Evolutionary conservation across 768 basidiomycete species (phyloP).

Genomic region (Mycena polygramma): DNA sequence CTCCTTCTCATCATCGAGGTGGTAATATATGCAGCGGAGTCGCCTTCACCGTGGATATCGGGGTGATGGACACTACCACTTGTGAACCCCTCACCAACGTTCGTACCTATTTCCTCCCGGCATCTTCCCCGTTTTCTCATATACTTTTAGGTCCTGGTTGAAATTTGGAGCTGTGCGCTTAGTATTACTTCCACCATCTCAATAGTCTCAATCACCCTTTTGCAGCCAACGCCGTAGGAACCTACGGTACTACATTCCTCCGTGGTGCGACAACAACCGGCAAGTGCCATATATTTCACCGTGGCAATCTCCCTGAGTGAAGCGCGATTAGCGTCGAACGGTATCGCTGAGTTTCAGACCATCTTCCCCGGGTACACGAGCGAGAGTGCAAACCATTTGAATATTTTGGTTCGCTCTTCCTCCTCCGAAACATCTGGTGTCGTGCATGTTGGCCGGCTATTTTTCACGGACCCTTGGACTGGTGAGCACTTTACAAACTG

Average conservation of each 20-base stretch:
- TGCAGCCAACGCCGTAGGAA: conserved; percentile 52
- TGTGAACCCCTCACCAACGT: conserved; percentile 52
- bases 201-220: background rate
- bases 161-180: conserved; percentile 49
- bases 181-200: background rate
- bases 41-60: conserved; percentile 52
- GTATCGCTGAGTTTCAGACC: conserved; percentile 55
- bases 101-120: background rate
- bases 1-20: background rate
- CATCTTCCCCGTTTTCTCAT: background rate
- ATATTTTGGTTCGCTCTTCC: conserved; percentile 49
- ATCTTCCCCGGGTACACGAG: conserved; percentile 54
- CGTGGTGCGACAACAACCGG: conserved; percentile 52
- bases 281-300: background rate
- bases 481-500: background rate
- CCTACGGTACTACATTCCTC: conserved; percentile 50
- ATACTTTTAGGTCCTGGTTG: conserved; percentile 48
- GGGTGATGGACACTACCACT: conserved; percentile 52
- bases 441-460: conserved; percentile 53
- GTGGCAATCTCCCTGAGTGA: background rate
- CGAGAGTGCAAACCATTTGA: conserved; percentile 53
- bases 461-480: conserved; percentile 55
- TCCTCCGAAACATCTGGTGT: conserved; percentile 44
- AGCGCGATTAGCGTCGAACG: conserved; percentile 41
- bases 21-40: conserved; percentile 48